Evolutionary conservation across 2,329 filamentous ascomycete species (phyloP), one percentile per base, ranked within the genome.

Genomic region (Exserohilum rostratum): DNA sequence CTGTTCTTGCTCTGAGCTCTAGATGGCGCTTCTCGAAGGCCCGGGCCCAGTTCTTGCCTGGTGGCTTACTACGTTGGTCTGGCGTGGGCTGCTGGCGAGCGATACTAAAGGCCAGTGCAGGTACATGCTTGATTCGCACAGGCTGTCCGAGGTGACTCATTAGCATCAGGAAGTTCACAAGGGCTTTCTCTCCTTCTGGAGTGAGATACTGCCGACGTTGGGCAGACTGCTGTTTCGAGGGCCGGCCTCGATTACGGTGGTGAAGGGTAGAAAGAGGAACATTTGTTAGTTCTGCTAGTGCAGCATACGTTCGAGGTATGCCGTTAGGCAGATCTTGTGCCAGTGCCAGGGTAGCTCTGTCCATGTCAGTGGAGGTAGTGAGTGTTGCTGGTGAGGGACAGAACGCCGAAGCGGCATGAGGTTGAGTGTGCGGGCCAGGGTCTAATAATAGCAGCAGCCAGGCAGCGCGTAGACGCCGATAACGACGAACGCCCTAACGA

Each of bases 121-220:
- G 58, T 52, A 66, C 48, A 45, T 58, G 56, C 52, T 67, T 64
- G 0, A 64, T 55, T 37, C 38, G 61, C 11, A 64, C 37, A 52
- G 56, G 55, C 10, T 57, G 31, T 30, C 65, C 64, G 43, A 63
- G 34, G 39, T 45, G 34, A 55, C 45, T 46, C 57, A 58, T 57
- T 46, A 53, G 57, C 48, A 65, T 35, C 40, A 66, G 17, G 40
- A 58, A 64, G 30, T 13, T 33, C 30, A 33, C 30, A 33, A 33
- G 30, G 30, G 30, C 30, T 33, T 33, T 33, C 30, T 33, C 30
- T 33, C 37, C 56, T 46, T 44, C 27, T 30, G 6, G 13, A 17
- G 40, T 18, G 17, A 44, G 40, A 12, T 44, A 44, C 60, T 33
- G 64, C 62, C 71, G 50, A 58, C 53, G 29, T 58, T 68, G 22